Base-by-base conservation (phyloP, 2,329 filamentous ascomycete genomes). In the Claviceps digitariae region DNA sequence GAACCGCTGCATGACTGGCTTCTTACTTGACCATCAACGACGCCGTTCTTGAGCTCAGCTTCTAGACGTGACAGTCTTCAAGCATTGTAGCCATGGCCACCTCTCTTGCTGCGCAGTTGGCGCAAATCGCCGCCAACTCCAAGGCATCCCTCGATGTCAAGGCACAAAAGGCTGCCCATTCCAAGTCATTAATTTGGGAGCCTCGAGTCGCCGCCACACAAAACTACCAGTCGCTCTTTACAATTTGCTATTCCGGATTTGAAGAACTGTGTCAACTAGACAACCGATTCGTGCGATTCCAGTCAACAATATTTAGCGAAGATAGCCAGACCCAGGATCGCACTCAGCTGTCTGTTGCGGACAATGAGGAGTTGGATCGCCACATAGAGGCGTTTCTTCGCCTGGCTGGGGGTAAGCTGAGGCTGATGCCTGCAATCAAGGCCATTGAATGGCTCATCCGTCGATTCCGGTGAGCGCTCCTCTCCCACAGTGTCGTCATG, bases 111-210 rank as follows among this genome's bases (percentile, higher is more conserved):
- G 83, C 88, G 74, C 94, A 98, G 79, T 76, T 99, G 74, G 88
- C 90, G 75, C 83, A 88, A 67, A 90, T 98, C 66, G 88, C 90
- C 61, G 84, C 86, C 60, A 87, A 87, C 64, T 95, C 89, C 62
- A 95, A 90, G 62, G 85, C 90, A 66, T 86, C 91, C 61, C 81
- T 97, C 63, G 88, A 97, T 67, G 78, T 95, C 62, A 95, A 94
- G 72, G 88, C 90, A 63, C 90, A 96, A 72, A 91, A 90, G 70
- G 82, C 86, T 56, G 83, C 88, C 57, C 93, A 98, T 72, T 88
- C 88, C 59, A 91, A 96, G 69, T 98, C 93, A 52, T 74, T 99
- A 57, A 87, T 99, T 55, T 98, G 95, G 73, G 90, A 95, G 62
- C 79, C 87, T 56, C 82, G 83, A 64, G 77, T 91, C 61, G 93